Conservation (phyloP, 148 eudicot species). For the Euryodendron excelsum region DNA sequence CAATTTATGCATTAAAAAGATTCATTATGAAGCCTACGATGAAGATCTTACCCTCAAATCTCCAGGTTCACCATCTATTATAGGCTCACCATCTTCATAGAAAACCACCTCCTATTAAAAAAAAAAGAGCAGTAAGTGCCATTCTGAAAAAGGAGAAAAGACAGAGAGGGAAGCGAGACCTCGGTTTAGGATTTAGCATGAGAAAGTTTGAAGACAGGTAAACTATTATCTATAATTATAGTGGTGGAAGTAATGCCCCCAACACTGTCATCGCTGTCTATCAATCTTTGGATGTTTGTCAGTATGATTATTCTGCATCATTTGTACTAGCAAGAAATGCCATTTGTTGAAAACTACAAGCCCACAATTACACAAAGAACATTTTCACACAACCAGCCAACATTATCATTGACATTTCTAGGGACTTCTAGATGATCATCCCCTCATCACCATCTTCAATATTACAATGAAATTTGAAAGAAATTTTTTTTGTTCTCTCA, state of each 20-base stretch:
- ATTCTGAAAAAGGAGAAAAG: neutral
- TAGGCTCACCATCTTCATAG: constrained; percentile 95
- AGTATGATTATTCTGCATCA: neutral
- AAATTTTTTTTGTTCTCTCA: neutral
- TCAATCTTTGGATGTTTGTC: neutral
- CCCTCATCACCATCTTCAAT: neutral
- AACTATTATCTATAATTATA: neutral
- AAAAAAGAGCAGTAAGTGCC: constrained; percentile 3
- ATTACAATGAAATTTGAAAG: too few relatives aligned
- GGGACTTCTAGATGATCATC: neutral
- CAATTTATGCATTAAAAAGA: neutral
- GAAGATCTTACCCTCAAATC: constrained; percentile 67
- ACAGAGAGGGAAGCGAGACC: neutral
- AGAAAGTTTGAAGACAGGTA: neutral
- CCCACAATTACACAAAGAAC: neutral
- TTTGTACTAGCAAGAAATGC: neutral
- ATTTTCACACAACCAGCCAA: neutral
- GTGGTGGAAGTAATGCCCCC: neutral
- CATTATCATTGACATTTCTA: neutral
- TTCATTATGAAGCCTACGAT: neutral
- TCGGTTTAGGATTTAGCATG: neutral
- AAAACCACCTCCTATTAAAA: constrained; percentile 71
- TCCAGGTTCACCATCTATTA: constrained; percentile 91
- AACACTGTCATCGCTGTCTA: neutral
- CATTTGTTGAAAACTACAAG: neutral